Conservation (phyloP, 2,329 filamentous ascomycete species). For the Ceratocystis huliohia region DNA sequence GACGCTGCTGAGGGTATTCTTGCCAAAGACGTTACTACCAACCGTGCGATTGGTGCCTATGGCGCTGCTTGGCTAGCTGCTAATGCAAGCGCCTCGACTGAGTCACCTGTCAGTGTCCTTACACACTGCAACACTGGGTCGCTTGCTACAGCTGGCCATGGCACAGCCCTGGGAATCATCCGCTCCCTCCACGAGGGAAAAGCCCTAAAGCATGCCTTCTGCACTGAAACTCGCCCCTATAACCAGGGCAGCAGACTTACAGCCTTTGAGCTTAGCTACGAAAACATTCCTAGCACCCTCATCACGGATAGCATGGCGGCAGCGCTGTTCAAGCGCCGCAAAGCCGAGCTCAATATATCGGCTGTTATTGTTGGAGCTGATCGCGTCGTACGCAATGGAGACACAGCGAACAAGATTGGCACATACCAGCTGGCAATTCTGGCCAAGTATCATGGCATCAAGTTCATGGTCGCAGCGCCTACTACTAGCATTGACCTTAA, state of each 20-base stretch:
- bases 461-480: slow-evolving; percentile 89
- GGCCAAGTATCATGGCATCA: slow-evolving; percentile 74
- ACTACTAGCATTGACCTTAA: slow-evolving; percentile 84
- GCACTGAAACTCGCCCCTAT: slow-evolving; percentile 92
- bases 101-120: slow-evolving; percentile 57
- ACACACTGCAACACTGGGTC: slow-evolving; percentile 98
- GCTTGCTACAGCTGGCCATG: slow-evolving; percentile 92
- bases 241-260: slow-evolving; percentile 94
- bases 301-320: slow-evolving; percentile 96
- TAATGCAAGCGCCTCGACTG: slow-evolving; percentile 38
- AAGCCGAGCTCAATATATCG: slow-evolving; percentile 53
- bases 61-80: slow-evolving; percentile 72
- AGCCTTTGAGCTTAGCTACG: slow-evolving; percentile 91
- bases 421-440: slow-evolving; percentile 90
- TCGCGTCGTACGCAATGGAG: slow-evolving; percentile 87
- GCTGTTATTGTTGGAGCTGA: slow-evolving; percentile 93
- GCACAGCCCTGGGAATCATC: slow-evolving; percentile 88
- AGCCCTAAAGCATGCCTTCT: slow-evolving; percentile 72
- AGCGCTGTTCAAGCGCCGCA: slow-evolving; percentile 57
- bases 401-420: slow-evolving; percentile 97
- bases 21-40: slow-evolving; percentile 73
- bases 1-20: slow-evolving; percentile 75
- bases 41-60: slow-evolving; percentile 68
- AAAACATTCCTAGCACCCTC: slow-evolving; percentile 78
- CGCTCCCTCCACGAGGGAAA: slow-evolving; percentile 59